Base-by-base conservation (phyloP, 208 protist species). In the Crithidia acanthocephali region DNA sequence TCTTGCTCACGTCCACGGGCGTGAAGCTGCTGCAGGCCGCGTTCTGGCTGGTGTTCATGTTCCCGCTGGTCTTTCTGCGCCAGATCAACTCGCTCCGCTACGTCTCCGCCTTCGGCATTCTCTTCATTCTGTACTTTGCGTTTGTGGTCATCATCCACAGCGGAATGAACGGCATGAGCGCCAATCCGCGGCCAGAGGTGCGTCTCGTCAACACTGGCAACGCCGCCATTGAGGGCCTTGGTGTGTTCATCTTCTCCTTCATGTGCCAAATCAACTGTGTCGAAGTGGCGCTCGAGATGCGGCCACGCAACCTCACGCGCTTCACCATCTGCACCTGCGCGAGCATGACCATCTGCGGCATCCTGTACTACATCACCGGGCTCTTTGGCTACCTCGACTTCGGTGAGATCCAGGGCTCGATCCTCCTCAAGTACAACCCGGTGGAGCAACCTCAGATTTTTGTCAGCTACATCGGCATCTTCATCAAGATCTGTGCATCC, bases 311-410 rank as follows among this genome's bases (percentile, higher is more conserved):
- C n/a, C 25, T 78, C 8, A 5, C 48, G 5, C 50, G 58, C 50
- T 72, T 86, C 61, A 80, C 71, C 15, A 10, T 78, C 7, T 63
- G 45, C 44, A 60, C 69, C 2, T 27, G 55, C 7, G 20, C 81
- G 13, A 78, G 80, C 32, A 87, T 94, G 68, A 28, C 53, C 20
- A 48, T 91, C 27, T 90, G 83, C 62, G 55, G 61, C 18, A 5
- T 77, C 5, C 66, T 94, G 13, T 94, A 94, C 79, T 76, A 66
- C 15, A 0, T 87, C 48, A 71, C 78, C 6, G 84, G 82, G 4
- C 48, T 92, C 25, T 88, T 91, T 47, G 84, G 89, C 28, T 92
- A 91, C 69, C 35, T 84, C 9, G 86, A 92, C 55, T 91, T 92
- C 69, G 83, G 81, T n/a, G 63, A 72, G 6, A 45, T 78, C 0